A percentile compares a stretch with the other conserved stretches of the same genome.
phyloP scores from a whole-genome alignment of 345 rosid genomes.

The Populus simonii region DNA sequence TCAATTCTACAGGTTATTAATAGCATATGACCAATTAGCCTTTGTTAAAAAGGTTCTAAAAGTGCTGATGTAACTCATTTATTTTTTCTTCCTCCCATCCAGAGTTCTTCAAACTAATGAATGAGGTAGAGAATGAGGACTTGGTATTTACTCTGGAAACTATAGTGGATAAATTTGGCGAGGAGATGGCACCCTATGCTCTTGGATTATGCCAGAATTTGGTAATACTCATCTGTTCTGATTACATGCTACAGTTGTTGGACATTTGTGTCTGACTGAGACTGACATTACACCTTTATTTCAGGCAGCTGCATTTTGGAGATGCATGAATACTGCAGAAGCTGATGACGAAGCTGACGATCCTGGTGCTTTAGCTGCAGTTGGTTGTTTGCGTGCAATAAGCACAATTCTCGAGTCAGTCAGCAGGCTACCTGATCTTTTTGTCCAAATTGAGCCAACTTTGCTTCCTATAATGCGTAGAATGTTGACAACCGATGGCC shows the following conservation, averaged over 20 bases:
- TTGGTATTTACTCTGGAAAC: constrained; percentile 89
- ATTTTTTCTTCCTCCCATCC: constrained; percentile 13
- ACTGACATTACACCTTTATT: constrained; percentile 3
- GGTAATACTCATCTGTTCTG: constrained; percentile 40
- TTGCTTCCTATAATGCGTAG: constrained; percentile 87
- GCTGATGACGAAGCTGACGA: constrained; percentile 79
- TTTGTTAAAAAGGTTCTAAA: not conserved
- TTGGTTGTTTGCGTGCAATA: constrained; percentile 94
- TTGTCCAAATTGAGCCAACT: constrained; percentile 81
- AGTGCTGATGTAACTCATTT: not conserved
- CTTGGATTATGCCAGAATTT: constrained; percentile 89
- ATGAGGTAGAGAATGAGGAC: constrained; percentile 98
- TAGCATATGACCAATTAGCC: not conserved
- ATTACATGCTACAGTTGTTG: not conserved
- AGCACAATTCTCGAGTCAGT: constrained; percentile 94
- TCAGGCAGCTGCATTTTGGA: constrained; percentile 96
- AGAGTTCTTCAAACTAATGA: constrained; percentile 98
- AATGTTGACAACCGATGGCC: constrained; percentile 97
- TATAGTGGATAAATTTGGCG: constrained; percentile 91
- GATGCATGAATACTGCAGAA: constrained; percentile 87
- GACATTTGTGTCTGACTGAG: not conserved
- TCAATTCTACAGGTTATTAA: not conserved
- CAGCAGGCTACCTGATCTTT: constrained; percentile 85
- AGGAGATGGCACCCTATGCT: constrained; percentile 97
- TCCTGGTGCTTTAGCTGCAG: constrained; percentile 94